Base-by-base conservation (phyloP, 345 rosid species). In the Citrus mangshanensis region DNA sequence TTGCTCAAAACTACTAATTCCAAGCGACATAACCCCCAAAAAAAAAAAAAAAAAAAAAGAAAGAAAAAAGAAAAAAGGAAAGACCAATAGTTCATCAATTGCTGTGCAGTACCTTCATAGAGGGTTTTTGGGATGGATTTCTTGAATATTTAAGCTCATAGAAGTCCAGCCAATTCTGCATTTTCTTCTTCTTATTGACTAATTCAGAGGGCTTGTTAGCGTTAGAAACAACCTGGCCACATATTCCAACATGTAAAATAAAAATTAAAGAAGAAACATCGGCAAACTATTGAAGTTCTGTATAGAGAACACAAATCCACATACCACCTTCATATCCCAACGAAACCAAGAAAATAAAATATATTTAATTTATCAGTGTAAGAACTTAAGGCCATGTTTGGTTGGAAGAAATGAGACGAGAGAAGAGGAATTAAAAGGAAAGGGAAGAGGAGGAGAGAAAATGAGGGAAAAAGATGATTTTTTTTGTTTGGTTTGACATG, bases 141-240 rank as follows among this genome's bases (percentile, higher is more conserved):
- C 97, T 92, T 54, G 89, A 69, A 76, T 90, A 85, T 79, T 90
- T 93, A 66, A 90, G 89, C 69, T 95, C 91, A 85, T 92, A 89
- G 84, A 81, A 93, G 79, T 92, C 95, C 51, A 93, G 91, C 98
- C 97, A 95, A 68, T 95, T 95, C 86, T 87, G 90, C 84, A 86
- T 73, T 6, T 84, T 89, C 32, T 90, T 90, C 91, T 87, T 93
- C 88, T 91, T 80, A 19, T 85, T 71, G 46, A 89, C 93, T 60
- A 93, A 77, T 68, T 88, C 80, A 0, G 97, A 90, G 16, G 93
- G 89, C 51, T 85, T 81, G 75, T 92, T 93, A n/a, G 97, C 99
- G 54, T 92, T 86, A 75, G 85, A 91, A 70, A 96, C 97, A 59
- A 89, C 92, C 98, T 96, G 91, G 84, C 81, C 72, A 74, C 37